phyloP scores from a whole-genome alignment of 202 grass and related monocot genomes.

The Setaria viridis region DNA sequence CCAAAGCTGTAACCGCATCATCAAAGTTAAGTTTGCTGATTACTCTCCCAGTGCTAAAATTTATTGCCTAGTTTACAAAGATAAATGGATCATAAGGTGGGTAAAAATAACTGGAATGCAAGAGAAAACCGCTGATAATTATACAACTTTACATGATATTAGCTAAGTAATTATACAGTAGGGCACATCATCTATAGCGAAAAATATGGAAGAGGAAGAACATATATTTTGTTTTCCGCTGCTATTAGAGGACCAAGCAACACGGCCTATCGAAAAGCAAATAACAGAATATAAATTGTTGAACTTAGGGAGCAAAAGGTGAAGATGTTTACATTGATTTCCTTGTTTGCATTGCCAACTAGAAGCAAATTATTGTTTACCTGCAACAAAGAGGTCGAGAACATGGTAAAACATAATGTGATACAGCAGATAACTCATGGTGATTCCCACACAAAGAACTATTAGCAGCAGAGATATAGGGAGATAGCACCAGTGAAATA shows the following conservation, averaged over 20 bases:
- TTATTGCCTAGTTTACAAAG: conserved; percentile 72
- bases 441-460: conserved; percentile 19
- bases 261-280: conserved; percentile 6
- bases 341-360: conserved; percentile 88
- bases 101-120: conserved; percentile 26
- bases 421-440: conserved; percentile 9
- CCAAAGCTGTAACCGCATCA: conserved; percentile 88
- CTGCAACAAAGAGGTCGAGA: conserved; percentile 60
- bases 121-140: neutral
- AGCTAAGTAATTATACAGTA: conserved; percentile 15
- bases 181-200: neutral
- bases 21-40: conserved; percentile 93
- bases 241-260: conserved; percentile 17
- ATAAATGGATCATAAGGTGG: conserved; percentile 37
- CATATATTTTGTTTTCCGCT: conserved; percentile 27
- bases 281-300: conserved; percentile 10
- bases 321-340: conserved; percentile 81
- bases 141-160: conserved; percentile 33
- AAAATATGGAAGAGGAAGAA: conserved; percentile 28
- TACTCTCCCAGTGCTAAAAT: conserved; percentile 97
- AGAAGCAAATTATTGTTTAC: conserved; percentile 97
- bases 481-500: conserved; percentile 11
- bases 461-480: conserved; percentile 31
- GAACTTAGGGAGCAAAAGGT: conserved; percentile 17
- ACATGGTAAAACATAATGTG: conserved; percentile 39